Evolutionary conservation across 768 basidiomycete species (phyloP), one percentile per base, ranked within the genome.

Genomic region (Boletales sp.): DNA sequence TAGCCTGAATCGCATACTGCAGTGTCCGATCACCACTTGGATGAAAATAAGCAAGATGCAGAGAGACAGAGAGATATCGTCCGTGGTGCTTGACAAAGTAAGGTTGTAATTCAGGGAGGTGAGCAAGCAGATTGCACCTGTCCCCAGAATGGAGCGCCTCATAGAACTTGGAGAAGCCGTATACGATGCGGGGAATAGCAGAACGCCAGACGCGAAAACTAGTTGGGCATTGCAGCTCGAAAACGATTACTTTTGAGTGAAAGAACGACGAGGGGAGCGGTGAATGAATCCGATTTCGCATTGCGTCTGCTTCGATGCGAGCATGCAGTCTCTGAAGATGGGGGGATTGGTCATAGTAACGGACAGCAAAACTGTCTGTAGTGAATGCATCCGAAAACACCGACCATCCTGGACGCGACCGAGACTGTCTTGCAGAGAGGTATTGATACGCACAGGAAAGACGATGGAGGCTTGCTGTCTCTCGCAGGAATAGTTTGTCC

Each of bases 151-250:
- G 21, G 5, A 25, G 21, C 5, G 21, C 21, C 21, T 25, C 21
- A 25, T 25, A 25, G 21, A 25, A 5, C 21, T 25, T 25, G 21
- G 21, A 25, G 21, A 25, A 25, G 21, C 21, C 21, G 5, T 25
- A 25, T 25, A 25, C 3, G 21, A 25, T 5, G 11, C 51, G 48
- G 43, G 67, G 68, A 0, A 72, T 72, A 14, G 56, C 50, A 0
- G 60, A 60, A 46, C 77, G 65, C 77, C 77, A 78, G 30, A 68
- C 55, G 17, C 58, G 52, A 46, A 75, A 67, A 8, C 50, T 46
- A 3, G 30, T 9, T 0, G 77, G 77, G 37, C 66, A 66, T 11
- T 48, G 44, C 8, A 76, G 51, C 41, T 78, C 75, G 41, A 78
- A 77, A 1, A 76, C 58, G 3, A 66, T 57, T 0, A 57, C 53